Base-by-base conservation (phyloP, 1,139 yeast species). In the Pichia sp. region DNA sequence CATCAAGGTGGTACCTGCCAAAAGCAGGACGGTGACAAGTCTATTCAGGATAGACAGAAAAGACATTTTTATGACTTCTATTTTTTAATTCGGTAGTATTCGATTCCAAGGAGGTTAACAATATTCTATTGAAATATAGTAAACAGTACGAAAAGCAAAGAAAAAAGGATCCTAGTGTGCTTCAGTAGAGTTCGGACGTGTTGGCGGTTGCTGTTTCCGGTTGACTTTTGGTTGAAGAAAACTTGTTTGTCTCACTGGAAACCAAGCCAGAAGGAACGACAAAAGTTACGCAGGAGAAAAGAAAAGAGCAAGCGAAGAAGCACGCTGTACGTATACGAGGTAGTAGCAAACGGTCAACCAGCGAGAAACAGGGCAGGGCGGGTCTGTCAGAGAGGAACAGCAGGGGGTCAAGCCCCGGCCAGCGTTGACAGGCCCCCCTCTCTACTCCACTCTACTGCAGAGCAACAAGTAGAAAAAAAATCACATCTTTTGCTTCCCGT, bases 1-100 rank as follows among this genome's bases (percentile, higher is more conserved):
- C 61, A 86, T 72, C 60, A 87, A 71, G 46, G 81, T 74, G 46
- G 87, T 68, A 45, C 86, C 75, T 5, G 72, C 70, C 23, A 70
- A 54, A 45, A 71, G 62, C 23, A 71, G 47, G 8, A 65, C 34
- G 2, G 66, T 57, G 5, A 63, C 32, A 4, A 60, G 13, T 57
- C 62, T 64, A 49, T 62, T 61, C 1, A 44, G 7, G 8, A 49
- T 10, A 2, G 49, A 32, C 11, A 54, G 19, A 7, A 54, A 16
- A 1, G 43, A 5, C 54, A 50, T 49, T 4, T 13, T 45, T 19
- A 11, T 16, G 3, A 16, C 40, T 30, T 8, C 42, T 19, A 11
- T 5, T 43, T n/a, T 5, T 30, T 31, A 40, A 8, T 44, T 7
- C 19, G 31, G 11, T 26, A 15, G 31, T 15, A 6, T 11, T 43